Evolutionary conservation across 108 stramenopile genomes (phyloP).

Genomic region (Cyclostephanos tholiformis): DNA sequence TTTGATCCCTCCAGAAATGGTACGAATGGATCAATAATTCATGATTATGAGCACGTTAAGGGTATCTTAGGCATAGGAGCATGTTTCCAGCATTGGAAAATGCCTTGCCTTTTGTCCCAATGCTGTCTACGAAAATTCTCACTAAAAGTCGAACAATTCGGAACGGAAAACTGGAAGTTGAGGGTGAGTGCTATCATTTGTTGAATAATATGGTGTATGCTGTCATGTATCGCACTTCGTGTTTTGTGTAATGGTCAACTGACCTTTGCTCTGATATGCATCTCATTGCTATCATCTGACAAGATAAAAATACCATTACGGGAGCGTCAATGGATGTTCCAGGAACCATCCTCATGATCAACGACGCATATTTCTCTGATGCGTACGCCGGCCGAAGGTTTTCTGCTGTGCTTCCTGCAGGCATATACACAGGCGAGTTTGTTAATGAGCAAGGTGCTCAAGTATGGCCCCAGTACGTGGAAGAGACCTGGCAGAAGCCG

Average conservation of each 20-base stretch:
- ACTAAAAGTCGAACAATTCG: constrained; percentile 44
- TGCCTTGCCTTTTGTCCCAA: constrained; percentile 47
- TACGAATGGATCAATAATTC: no score
- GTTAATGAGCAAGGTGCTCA: constrained; percentile 33
- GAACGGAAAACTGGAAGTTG: constrained; percentile 42
- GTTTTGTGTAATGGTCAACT: no score
- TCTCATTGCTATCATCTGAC: constrained; percentile 1
- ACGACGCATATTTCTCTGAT: constrained; percentile 21
- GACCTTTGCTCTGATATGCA: neutral
- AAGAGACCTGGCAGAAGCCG: constrained; percentile 44
- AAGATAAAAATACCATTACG: constrained; percentile 13
- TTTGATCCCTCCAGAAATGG: no score
- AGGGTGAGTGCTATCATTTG: constrained; percentile 11
- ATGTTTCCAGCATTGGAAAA: constrained; percentile 5
- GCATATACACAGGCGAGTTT: constrained; percentile 42
- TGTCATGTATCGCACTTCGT: neutral
- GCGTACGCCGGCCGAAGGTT: constrained; percentile 22
- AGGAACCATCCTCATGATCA: constrained; percentile 19
- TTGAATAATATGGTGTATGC: neutral
- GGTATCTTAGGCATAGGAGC: constrained; percentile 15
- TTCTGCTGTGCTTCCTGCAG: constrained; percentile 48
- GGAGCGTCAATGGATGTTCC: constrained; percentile 21
- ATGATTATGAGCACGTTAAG: no score
- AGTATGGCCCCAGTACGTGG: constrained; percentile 49
- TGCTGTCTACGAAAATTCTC: constrained; percentile 45